Percentiles rank a stretch among this genome's conserved stretches.
Conservation (phyloP, 305 asterid species). For the Plantago lanceolata region DNA sequence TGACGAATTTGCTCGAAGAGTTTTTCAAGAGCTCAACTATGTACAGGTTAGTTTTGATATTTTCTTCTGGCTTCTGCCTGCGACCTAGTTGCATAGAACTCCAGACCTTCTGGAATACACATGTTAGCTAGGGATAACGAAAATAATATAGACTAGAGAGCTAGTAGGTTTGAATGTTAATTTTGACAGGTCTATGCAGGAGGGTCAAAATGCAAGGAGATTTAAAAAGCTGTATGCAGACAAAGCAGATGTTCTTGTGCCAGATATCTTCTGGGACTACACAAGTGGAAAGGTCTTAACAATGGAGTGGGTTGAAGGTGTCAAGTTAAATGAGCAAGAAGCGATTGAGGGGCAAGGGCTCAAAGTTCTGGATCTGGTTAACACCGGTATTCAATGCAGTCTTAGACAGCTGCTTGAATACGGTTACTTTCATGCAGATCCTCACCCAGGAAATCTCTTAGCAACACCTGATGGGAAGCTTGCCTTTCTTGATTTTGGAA, state of each 20-base stretch:
- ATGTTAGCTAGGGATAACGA: slow-evolving; percentile 5
- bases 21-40: slow-evolving; percentile 96
- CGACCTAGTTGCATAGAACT: not conserved
- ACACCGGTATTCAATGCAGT: slow-evolving; percentile 95
- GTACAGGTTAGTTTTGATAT: slow-evolving; percentile 66
- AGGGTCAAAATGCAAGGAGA: slow-evolving; percentile 96
- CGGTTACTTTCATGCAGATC: slow-evolving; percentile 98
- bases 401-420: slow-evolving; percentile 95
- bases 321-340: slow-evolving; percentile 84
- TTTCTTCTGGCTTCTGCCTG: not conserved
- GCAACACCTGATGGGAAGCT: slow-evolving; percentile 98
- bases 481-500: slow-evolving; percentile 98
- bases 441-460: slow-evolving; percentile 97
- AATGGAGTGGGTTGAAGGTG: slow-evolving; percentile 99
- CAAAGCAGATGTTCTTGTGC: slow-evolving; percentile 91
- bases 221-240: slow-evolving; percentile 95
- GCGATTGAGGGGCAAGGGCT: slow-evolving; percentile 98
- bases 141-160: slow-evolving; percentile 18
- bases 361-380: slow-evolving; percentile 87
- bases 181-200: slow-evolving; percentile 81
- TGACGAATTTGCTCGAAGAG: slow-evolving; percentile 95
- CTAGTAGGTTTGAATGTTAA: slow-evolving; percentile 50
- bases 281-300: slow-evolving; percentile 93
- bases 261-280: slow-evolving; percentile 96
- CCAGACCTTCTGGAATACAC: not conserved